phyloP scores from a whole-genome alignment of 2,329 filamentous ascomycete genomes.

The Amauroascus verrucosus region DNA sequence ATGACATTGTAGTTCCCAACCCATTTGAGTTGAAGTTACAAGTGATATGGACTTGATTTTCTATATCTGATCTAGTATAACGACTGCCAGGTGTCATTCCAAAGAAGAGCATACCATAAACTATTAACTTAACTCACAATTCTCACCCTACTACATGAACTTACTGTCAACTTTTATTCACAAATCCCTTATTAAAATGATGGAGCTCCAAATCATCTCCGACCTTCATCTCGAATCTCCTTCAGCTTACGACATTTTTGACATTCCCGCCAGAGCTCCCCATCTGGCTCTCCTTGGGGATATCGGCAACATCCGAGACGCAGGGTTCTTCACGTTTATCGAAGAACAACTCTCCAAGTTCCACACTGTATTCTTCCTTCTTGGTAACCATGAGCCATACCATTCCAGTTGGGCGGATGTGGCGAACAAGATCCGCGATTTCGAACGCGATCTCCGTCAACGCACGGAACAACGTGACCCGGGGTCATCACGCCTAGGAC shows the following conservation, averaged over 20 bases:
- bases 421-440: slow-evolving; percentile 19
- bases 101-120: too few relatives aligned
- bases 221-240: slow-evolving; percentile 49
- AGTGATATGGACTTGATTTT: too few relatives aligned
- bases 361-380: slow-evolving; percentile 42
- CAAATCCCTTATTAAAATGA: background rate
- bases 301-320: slow-evolving; percentile 41
- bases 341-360: slow-evolving; percentile 41
- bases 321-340: slow-evolving; percentile 41
- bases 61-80: too few relatives aligned
- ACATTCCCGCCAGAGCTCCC: slow-evolving; percentile 40
- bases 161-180: background rate
- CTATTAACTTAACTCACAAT: too few relatives aligned
- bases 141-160: too few relatives aligned
- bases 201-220: slow-evolving; percentile 41
- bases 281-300: slow-evolving; percentile 49
- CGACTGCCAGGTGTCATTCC: too few relatives aligned
- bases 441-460: slow-evolving; percentile 20
- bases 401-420: slow-evolving; percentile 24
- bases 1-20: too few relatives aligned
- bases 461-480: slow-evolving; percentile 8
- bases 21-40: too few relatives aligned
- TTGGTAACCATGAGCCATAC: slow-evolving; percentile 51
- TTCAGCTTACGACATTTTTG: slow-evolving; percentile 42
- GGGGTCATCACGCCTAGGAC: background rate